Evolutionary conservation across 495 filamentous ascomycete species (phyloP), one percentile per base, ranked within the genome.

Genomic region (Aspergillus taichungensis): DNA sequence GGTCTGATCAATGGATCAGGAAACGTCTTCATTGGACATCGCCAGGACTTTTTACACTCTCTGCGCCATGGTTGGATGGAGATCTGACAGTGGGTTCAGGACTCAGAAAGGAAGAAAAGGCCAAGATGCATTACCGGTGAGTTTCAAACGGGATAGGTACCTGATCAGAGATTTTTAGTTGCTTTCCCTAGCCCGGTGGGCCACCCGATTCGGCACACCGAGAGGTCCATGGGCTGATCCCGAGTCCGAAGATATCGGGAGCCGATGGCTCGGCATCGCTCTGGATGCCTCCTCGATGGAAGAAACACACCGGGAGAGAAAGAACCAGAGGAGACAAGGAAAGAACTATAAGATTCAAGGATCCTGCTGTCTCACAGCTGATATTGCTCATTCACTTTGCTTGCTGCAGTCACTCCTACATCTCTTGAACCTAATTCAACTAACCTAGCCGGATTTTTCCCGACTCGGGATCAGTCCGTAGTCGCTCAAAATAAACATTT

Each of bases 171-270:
- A 42, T 18, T 42, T 53, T 45, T 38, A 7, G 30, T 28, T 13
- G 24, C 28, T 36, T 37, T 14, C 14, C n/a, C 37, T 33, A 40
- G 29, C 8, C 37, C 24, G 30, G 30, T 31, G 42, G 36, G 9
- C 11, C 30, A 14, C 32, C 51, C 37, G 52, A 55, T 51, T 55
- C 52, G 52, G 52, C 49, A 55, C 48, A 51, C 52, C 48, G 48
- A 55, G 31, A 41, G 8, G 8, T 8, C 18, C 30, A 28, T 40
- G 37, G 18, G 8, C 11, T 6, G 39, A 43, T 34, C 13, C 40
- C 40, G 40, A 34, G 30, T 8, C 40, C 40, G 40, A 38, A 24
- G 37, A 27, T 8, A 39, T 24, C 30, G 40, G 29, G 18, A 18
- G 30, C 30, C 12, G 40, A 42, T 40, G 13, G 10, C 18, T 24